Conservation (phyloP, 2,329 filamentous ascomycete genomes). For the Gnomoniopsis smithogilvyi region DNA sequence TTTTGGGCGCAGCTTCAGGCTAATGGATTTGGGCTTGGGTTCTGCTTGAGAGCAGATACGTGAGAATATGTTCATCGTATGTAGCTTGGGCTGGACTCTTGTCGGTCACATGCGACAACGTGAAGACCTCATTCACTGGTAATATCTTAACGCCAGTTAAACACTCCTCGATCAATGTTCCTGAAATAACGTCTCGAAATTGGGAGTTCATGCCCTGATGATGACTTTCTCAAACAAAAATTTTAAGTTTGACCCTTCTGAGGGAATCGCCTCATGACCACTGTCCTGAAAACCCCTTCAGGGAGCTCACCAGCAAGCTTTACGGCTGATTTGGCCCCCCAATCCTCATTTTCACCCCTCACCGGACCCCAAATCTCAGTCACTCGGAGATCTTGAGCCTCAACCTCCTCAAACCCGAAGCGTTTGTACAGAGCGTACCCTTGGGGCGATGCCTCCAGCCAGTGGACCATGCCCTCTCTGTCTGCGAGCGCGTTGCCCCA, state of each 20-base stretch:
- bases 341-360: conserved; percentile 21
- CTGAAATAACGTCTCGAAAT: no score
- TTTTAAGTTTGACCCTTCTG: background rate
- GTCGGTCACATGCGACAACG: no score
- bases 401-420: conserved; percentile 25
- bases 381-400: conserved; percentile 21
- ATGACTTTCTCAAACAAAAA: no score
- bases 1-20: no score
- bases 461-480: conserved; percentile 21
- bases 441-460: conserved; percentile 26
- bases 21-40: no score
- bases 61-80: no score
- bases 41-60: no score
- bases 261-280: conserved; percentile 25
- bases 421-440: conserved; percentile 27
- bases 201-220: no score
- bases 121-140: no score
- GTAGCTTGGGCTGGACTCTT: no score
- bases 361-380: conserved; percentile 2
- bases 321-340: conserved; percentile 23
- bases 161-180: no score
- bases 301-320: conserved; percentile 20
- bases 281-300: conserved; percentile 21
- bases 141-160: no score
- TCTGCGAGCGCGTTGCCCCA: conserved; percentile 27